Percentiles rank a stretch among this genome's conserved stretches.
phyloP scores from a whole-genome alignment of 192 early-diverging fungal genomes.

The Helicostylum pulchrum region DNA sequence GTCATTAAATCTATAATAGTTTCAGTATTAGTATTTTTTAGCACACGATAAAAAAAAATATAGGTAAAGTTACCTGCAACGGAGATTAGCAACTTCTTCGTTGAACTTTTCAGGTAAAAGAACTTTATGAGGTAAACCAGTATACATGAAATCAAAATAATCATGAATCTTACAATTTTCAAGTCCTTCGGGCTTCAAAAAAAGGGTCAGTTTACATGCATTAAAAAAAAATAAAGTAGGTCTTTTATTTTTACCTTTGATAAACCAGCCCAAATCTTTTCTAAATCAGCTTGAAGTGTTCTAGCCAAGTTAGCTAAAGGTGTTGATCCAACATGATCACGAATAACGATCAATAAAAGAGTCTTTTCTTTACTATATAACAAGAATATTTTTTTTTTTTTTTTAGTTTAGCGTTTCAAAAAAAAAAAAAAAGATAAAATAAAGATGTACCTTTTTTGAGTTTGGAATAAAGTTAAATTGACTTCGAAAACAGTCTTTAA shows the following conservation, averaged over 20 bases:
- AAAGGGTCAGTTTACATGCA: not conserved
- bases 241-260: constrained; percentile 56
- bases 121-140: constrained; percentile 90
- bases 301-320: constrained; percentile 77
- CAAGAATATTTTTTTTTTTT: not conserved
- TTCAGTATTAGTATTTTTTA: not conserved
- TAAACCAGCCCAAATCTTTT: constrained; percentile 87
- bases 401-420: not conserved
- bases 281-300: constrained; percentile 78
- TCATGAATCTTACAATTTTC: constrained; percentile 72
- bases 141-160: constrained; percentile 91
- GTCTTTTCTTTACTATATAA: constrained; percentile 77
- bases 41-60: not conserved
- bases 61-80: constrained; percentile 49
- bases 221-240: not conserved
- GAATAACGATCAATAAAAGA: constrained; percentile 93
- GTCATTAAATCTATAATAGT: constrained; percentile 62
- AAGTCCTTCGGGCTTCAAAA: constrained; percentile 70
- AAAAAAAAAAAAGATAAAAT: not conserved
- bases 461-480: constrained; percentile 93
- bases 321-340: constrained; percentile 89
- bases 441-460: constrained; percentile 56
- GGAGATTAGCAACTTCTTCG: constrained; percentile 57
- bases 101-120: constrained; percentile 83
- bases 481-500: constrained; percentile 99